Conservation (phyloP, 2,329 filamentous ascomycete species). For the Epichloe sibirici region DNA sequence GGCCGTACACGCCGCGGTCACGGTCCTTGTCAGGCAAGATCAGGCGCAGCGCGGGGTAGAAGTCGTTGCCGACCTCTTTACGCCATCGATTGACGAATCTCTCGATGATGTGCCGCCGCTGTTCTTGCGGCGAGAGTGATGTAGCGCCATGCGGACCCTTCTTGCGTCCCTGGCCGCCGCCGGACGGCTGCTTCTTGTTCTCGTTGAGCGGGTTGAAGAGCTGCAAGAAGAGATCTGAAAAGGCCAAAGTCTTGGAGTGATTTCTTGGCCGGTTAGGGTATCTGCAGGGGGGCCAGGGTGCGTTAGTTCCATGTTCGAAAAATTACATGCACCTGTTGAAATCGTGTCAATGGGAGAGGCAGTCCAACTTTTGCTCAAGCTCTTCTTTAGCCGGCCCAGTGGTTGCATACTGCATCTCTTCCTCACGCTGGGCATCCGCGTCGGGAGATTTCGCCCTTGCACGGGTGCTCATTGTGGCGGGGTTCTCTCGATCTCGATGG, state of each 20-base stretch:
- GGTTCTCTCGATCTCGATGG: background rate
- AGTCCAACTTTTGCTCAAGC: conserved; percentile 29
- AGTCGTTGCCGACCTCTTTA: conserved; percentile 76
- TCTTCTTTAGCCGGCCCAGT: conserved; percentile 28
- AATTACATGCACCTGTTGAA: background rate
- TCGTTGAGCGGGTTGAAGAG: conserved; percentile 74
- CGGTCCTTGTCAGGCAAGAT: conserved; percentile 90
- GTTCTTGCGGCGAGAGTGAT: conserved; percentile 60
- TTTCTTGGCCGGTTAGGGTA: conserved; percentile 79
- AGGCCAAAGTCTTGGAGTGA: conserved; percentile 64
- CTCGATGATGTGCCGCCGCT: conserved; percentile 68
- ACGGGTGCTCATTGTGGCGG: background rate
- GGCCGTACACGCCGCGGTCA: conserved; percentile 81
- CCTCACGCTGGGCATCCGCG: conserved; percentile 34
- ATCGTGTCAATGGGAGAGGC: background rate
- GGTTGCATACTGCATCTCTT: conserved; percentile 37
- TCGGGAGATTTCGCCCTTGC: conserved; percentile 18
- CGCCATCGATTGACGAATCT: conserved; percentile 82
- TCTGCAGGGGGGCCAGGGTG: conserved; percentile 27
- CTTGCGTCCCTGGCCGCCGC: conserved; percentile 39
- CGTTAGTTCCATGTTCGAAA: background rate
- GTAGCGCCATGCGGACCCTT: conserved; percentile 45
- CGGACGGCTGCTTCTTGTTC: conserved; percentile 63
- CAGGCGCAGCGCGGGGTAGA: conserved; percentile 84
- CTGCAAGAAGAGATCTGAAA: conserved; percentile 62